Percentiles rank a stretch among this genome's conserved stretches.
Conservation (phyloP, 2,329 filamentous ascomycete species). For the Ophiostoma sp. region DNA sequence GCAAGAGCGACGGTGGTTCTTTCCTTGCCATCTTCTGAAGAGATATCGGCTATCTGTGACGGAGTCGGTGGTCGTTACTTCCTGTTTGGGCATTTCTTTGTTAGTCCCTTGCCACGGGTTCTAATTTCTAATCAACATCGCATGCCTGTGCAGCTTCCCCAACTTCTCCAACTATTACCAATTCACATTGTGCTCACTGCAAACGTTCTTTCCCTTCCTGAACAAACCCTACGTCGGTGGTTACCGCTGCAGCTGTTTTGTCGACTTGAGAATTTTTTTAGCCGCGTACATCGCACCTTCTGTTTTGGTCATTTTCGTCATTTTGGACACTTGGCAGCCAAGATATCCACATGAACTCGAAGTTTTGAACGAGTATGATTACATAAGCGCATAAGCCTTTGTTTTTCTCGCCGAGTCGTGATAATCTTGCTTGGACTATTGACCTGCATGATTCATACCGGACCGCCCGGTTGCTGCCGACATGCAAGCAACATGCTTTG, state of each 20-base stretch:
- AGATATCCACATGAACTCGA: neutral
- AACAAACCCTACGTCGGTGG: neutral
- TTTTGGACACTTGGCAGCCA: constrained; percentile 2
- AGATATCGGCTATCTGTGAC: neutral
- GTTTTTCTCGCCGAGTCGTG: neutral
- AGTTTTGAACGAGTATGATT: neutral
- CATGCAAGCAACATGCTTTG: neutral
- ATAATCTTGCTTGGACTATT: neutral
- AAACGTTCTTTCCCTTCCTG: neutral
- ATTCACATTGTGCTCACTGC: neutral
- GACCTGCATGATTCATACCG: neutral
- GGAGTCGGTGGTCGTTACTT: neutral
- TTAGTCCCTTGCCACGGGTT: neutral
- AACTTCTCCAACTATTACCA: neutral
- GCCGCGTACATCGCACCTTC: neutral
- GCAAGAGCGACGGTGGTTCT: neutral
- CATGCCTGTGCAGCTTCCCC: neutral
- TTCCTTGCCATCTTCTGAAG: neutral
- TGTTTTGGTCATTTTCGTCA: neutral
- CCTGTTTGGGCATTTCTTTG: neutral
- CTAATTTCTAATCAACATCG: neutral
- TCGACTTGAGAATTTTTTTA: neutral
- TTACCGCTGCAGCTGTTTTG: neutral
- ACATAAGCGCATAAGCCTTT: neutral
- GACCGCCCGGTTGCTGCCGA: neutral